Evolutionary conservation across 2,329 filamentous ascomycete species (phyloP).

Genomic region (Fonsecaea multimorphosa): DNA sequence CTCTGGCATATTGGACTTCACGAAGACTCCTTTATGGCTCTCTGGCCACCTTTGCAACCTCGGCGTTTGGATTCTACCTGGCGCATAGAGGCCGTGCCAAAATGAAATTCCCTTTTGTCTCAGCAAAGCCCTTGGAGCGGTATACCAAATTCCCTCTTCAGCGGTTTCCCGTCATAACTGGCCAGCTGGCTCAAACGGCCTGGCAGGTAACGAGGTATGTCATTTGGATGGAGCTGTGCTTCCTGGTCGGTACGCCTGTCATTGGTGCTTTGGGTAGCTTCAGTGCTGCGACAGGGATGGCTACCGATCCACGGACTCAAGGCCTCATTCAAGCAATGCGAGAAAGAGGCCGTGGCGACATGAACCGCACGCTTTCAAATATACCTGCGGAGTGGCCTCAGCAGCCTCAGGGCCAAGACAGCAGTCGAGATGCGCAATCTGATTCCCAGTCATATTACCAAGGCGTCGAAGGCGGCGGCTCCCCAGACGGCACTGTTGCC

Average conservation of each 20-base stretch:
- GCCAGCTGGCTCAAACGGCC: conserved; percentile 28
- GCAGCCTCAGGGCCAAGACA: neutral
- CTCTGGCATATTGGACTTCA: conserved; percentile 31
- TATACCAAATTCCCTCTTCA: conserved; percentile 36
- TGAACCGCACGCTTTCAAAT: neutral
- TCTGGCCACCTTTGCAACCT: conserved; percentile 18
- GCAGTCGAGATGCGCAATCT: conserved; percentile 12
- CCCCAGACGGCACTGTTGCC: conserved; percentile 4
- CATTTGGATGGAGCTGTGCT: conserved; percentile 29
- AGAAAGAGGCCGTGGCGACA: conserved; percentile 18
- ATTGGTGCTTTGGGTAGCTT: conserved; percentile 28
- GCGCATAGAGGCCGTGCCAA: conserved; percentile 30
- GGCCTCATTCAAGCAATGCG: conserved; percentile 22
- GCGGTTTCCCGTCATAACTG: conserved; percentile 31
- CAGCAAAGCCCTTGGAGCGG: conserved; percentile 34
- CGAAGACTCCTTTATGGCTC: conserved; percentile 30
- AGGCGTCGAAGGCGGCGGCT: conserved; percentile 10
- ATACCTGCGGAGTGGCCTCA: neutral
- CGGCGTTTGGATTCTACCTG: conserved; percentile 20
- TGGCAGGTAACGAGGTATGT: conserved; percentile 37
- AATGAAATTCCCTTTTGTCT: conserved; percentile 40
- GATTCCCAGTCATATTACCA: conserved; percentile 17
- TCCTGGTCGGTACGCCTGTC: conserved; percentile 30
- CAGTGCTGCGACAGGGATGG: conserved; percentile 27
- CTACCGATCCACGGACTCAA: conserved; percentile 35